These are phyloP conservation scores for Pholiota molesta DNA, from an alignment of 768 basidiomycete species.

Conservation along the genomic window DNA sequence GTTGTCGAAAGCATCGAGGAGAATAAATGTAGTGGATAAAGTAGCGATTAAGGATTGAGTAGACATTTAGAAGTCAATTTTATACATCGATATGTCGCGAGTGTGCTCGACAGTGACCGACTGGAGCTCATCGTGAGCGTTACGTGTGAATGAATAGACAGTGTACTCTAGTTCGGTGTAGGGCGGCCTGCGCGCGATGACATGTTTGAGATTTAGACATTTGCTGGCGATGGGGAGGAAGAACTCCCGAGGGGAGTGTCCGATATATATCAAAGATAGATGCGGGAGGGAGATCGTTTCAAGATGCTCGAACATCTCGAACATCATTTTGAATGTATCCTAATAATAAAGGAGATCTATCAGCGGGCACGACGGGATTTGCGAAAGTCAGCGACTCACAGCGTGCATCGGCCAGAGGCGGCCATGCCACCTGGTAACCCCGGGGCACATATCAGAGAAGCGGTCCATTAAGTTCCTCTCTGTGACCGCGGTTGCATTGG, in stretches of 20 bases:
- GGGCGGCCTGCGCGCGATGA: slow-evolving; percentile 14
- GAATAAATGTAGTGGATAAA: neutral
- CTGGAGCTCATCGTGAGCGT: neutral
- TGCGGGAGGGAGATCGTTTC: slow-evolving; percentile 14
- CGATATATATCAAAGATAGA: slow-evolving; percentile 13
- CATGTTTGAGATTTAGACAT: slow-evolving; percentile 9
- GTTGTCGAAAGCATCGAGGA: too few relatives aligned
- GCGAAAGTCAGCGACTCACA: slow-evolving; percentile 6
- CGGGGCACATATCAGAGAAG: slow-evolving; percentile 17
- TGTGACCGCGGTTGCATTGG: slow-evolving; percentile 6
- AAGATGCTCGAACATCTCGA: slow-evolving; percentile 16
- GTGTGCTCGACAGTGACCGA: neutral
- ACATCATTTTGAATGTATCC: slow-evolving; percentile 14
- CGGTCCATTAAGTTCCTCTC: slow-evolving; percentile 12
- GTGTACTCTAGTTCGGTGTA: slow-evolving; percentile 14
- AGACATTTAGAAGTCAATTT: neutral
- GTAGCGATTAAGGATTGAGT: too few relatives aligned
- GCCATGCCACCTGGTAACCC: slow-evolving; percentile 10
- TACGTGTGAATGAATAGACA: neutral
- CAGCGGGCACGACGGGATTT: neutral
- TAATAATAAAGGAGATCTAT: neutral
- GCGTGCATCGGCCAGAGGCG: slow-evolving; percentile 15
- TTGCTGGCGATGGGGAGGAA: slow-evolving; percentile 9
- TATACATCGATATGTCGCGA: slow-evolving; percentile 1
- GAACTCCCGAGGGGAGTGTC: slow-evolving; percentile 4